A percentile compares a stretch with the other conserved stretches of the same genome.
phyloP scores from a whole-genome alignment of 371 early-diverging fungal species.

The Conidiobolus incongruus region DNA sequence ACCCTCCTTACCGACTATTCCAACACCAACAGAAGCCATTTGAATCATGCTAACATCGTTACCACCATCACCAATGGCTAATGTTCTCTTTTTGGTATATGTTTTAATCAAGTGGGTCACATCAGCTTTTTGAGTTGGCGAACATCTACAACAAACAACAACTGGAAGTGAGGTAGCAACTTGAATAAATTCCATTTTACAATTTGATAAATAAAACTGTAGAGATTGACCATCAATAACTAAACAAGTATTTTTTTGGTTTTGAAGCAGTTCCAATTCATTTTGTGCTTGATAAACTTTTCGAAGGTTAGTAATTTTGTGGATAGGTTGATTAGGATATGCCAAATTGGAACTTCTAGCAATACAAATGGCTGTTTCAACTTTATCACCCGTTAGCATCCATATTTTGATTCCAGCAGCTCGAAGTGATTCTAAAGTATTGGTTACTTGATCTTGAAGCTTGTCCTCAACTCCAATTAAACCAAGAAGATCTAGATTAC shows the following conservation, averaged over 20 bases:
- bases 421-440: constrained; percentile 48
- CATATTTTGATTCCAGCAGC: constrained; percentile 61
- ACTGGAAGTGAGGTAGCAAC: constrained; percentile 16
- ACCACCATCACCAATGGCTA: constrained; percentile 93
- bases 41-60: constrained; percentile 97
- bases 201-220: constrained; percentile 8
- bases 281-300: too few species aligned
- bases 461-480: constrained; percentile 55
- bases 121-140: constrained; percentile 82
- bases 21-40: constrained; percentile 63
- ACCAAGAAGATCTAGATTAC: constrained; percentile 26
- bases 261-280: constrained; percentile 2
- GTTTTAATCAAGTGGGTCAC: constrained; percentile 61
- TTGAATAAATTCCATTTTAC: constrained; percentile 16
- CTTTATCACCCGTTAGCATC: constrained; percentile 90
- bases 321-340: constrained; percentile 32
- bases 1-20: constrained; percentile 64
- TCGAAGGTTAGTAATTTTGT: constrained; percentile 23
- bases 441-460: constrained; percentile 61
- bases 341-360: constrained; percentile 43
- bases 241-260: not conserved
- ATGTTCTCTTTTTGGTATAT: constrained; percentile 36
- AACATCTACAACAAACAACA: constrained; percentile 84
- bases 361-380: constrained; percentile 81
- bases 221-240: constrained; percentile 11